Evolutionary conservation across 2,329 filamentous ascomycete species (phyloP).

Genomic region (Tolypocladium paradoxum): DNA sequence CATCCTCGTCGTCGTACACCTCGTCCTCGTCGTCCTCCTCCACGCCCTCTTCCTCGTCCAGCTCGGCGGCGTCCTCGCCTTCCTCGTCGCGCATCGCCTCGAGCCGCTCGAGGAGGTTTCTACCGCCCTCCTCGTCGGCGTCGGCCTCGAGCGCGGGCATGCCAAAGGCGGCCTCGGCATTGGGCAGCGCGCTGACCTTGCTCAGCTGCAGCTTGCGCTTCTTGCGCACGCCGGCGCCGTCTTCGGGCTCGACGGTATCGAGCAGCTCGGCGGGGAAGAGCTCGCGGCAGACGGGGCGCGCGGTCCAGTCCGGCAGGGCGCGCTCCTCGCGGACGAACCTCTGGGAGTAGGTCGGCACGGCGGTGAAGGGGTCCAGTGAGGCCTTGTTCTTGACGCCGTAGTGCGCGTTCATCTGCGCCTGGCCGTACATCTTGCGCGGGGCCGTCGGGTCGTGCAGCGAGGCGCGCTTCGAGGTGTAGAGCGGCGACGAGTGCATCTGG

Average conservation of each 20-base stretch:
- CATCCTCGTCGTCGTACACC: constrained; percentile 46
- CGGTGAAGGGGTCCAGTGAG: constrained; percentile 46
- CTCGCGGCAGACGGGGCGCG: constrained; percentile 37
- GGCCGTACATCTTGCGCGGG: constrained; percentile 37
- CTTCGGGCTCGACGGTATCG: constrained; percentile 38
- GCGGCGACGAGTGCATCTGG: constrained; percentile 41
- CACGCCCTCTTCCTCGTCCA: constrained; percentile 38
- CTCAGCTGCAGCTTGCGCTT: constrained; percentile 36
- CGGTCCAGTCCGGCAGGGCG: constrained; percentile 41
- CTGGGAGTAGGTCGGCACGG: constrained; percentile 47
- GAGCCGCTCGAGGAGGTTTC: constrained; percentile 33
- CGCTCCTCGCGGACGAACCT: constrained; percentile 41
- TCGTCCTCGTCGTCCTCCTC: constrained; percentile 38
- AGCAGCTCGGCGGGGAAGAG: constrained; percentile 48
- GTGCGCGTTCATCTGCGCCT: constrained; percentile 46
- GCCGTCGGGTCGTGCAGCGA: constrained; percentile 27
- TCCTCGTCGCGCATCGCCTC: constrained; percentile 39
- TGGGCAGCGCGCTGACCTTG: constrained; percentile 35
- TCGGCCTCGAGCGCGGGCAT: constrained; percentile 17
- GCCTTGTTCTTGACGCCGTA: constrained; percentile 45
- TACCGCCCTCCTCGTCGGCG: constrained; percentile 18
- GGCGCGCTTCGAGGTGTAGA: constrained; percentile 46
- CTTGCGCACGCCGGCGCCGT: constrained; percentile 23
- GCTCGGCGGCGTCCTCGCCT: constrained; percentile 34
- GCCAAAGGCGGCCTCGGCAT: constrained; percentile 40